Evolutionary conservation across 2,329 filamentous ascomycete species (phyloP).

Genomic region (Cadophora gregata): DNA sequence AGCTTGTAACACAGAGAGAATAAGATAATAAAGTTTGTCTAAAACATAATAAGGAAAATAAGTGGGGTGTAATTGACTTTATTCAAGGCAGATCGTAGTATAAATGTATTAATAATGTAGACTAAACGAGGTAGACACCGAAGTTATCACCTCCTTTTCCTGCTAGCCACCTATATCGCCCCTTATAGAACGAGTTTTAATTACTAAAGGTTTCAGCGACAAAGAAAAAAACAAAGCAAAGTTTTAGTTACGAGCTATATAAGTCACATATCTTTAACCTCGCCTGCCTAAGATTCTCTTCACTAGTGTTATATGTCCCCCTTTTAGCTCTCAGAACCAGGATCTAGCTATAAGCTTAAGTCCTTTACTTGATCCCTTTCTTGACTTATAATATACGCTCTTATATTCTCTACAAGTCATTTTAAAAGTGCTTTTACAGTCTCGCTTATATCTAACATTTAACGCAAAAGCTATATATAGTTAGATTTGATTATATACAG

Average conservation of each 20-base stretch:
- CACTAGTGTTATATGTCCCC: not conserved
- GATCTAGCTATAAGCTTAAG: not conserved
- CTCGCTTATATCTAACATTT: not conserved
- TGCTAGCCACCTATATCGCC: not conserved
- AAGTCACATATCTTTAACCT: not conserved
- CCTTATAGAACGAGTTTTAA: not conserved
- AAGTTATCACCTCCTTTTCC: slow-evolving; percentile 1
- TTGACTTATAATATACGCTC: not conserved
- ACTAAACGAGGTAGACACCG: slow-evolving; percentile 6
- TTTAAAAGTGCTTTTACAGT: slow-evolving; percentile 3
- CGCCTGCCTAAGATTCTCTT: not conserved
- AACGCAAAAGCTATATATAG: not conserved
- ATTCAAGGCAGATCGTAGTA: not conserved
- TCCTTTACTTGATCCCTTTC: not conserved
- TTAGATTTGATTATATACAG: not conserved
- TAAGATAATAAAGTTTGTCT: slow-evolving; percentile 9
- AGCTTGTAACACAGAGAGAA: not conserved
- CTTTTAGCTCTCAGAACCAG: slow-evolving; percentile 1
- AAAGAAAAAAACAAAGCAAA: not conserved
- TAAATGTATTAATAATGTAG: slow-evolving; percentile 3
- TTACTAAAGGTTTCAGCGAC: not conserved
- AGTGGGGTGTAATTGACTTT: slow-evolving; percentile 2
- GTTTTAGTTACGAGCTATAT: not conserved
- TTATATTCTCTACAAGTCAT: not conserved
- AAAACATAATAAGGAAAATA: not conserved